Percentiles rank a stretch among this genome's conserved stretches.
phyloP scores from a whole-genome alignment of 192 early-diverging fungal species.

The Pecoramyces ruminantium region DNA sequence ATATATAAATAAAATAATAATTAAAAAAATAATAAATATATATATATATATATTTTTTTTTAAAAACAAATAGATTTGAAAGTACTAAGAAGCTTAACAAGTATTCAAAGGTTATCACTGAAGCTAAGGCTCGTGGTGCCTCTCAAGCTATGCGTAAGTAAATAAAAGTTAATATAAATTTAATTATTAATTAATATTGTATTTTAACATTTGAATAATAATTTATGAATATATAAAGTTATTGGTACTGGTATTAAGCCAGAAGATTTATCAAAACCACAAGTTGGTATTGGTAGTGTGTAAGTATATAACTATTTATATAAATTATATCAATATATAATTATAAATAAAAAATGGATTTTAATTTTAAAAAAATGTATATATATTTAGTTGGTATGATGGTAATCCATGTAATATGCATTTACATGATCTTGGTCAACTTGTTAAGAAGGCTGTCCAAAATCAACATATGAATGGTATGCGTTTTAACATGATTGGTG shows the following conservation, averaged over 20 bases:
- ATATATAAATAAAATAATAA: too few relatives aligned
- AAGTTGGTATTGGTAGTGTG: constrained; percentile 93
- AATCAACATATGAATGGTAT: constrained; percentile 78
- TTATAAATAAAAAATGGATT: too few relatives aligned
- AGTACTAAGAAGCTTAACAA: constrained; percentile 45
- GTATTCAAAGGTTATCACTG: constrained; percentile 72
- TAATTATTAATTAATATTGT: neutral
- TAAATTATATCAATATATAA: too few relatives aligned
- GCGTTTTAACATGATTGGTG: constrained; percentile 97
- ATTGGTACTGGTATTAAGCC: constrained; percentile 83
- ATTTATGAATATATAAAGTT: constrained; percentile 24
- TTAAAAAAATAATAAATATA: too few relatives aligned
- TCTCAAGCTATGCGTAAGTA: constrained; percentile 90
- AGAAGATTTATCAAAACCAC: constrained; percentile 65
- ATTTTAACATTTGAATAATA: neutral
- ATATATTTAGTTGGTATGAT: constrained; percentile 84
- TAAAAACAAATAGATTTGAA: neutral
- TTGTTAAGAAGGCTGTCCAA: constrained; percentile 87
- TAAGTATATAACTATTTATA: constrained; percentile 15
- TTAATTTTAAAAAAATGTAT: too few relatives aligned
- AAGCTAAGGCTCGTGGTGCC: constrained; percentile 85
- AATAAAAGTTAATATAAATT: neutral
- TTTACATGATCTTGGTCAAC: constrained; percentile 62
- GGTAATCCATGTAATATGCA: constrained; percentile 99
- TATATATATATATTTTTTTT: too few relatives aligned